Evolutionary conservation across 1,284 basidiomycete genomes (phyloP).

Genomic region (Tilletia walkeri): DNA sequence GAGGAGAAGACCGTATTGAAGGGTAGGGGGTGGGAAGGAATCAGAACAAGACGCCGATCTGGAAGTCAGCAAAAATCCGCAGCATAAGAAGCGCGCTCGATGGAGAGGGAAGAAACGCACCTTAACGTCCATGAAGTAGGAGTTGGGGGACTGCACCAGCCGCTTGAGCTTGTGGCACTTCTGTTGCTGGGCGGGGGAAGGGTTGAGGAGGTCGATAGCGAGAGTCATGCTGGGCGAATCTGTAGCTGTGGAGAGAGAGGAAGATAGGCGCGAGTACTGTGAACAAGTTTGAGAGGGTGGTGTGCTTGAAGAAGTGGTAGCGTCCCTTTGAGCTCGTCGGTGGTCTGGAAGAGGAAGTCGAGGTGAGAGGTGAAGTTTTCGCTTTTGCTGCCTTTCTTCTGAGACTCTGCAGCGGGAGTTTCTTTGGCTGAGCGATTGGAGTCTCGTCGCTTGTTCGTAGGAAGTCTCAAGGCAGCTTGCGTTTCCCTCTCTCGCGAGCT

Average conservation of each 20-base stretch:
- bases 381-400: neutral
- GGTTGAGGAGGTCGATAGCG: constrained; percentile 97
- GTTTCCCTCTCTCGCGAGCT: too few relatives aligned
- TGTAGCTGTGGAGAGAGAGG: neutral
- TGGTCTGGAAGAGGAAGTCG: neutral
- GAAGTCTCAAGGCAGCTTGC: too few relatives aligned
- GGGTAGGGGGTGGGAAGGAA: constrained; percentile 49
- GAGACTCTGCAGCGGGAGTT: neutral
- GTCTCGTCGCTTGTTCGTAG: neutral
- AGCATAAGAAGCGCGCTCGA: neutral
- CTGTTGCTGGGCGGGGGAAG: constrained; percentile 74
- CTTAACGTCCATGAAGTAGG: constrained; percentile 23
- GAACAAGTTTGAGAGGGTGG: neutral
- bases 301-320: neutral
- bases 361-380: neutral
- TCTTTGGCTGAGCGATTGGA: neutral
- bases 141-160: constrained; percentile 77
- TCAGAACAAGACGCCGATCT: neutral
- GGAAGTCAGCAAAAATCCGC: neutral
- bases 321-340: neutral
- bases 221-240: constrained; percentile 69
- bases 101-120: neutral
- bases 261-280: neutral
- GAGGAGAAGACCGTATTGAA: constrained; percentile 79
- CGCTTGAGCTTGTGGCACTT: constrained; percentile 91